Evolutionary conservation across 805 yeast genomes (phyloP), one percentile per base, ranked within the genome.

Genomic region (Wickerhamiella hasegawae): DNA sequence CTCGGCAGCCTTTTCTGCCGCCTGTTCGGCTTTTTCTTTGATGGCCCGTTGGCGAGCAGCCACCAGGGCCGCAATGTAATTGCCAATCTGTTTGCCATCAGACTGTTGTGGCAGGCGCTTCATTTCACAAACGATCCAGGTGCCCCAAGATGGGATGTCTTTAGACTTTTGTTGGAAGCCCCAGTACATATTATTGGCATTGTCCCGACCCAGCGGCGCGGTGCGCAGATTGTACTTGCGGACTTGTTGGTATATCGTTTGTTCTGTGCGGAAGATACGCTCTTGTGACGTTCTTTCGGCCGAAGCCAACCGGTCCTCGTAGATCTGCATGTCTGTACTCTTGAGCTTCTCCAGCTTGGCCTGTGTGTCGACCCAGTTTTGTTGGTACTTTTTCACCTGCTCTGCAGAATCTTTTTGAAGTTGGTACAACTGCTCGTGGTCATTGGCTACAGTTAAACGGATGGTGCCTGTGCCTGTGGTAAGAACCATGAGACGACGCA

Each of bases 141-240:
- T 41, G 8, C 60, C 59, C 61, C 61, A 58, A 9, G 45, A 37
- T 2, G 39, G n/a, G 28, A 37, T 37, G 11, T 47, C 44, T 22
- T 48, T 40, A 5, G 51, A 40, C 36, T 54, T 51, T 32, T 52
- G 57, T 39, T 56, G 59, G 35, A 58, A 46, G 1, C 47, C 38
- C 62, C 62, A 58, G 43, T 55, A 58, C 25, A 36, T 36, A 40
- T 58, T 58, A 5, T 60, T 60, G 15, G 38, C 36, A 4, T 41
- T 38, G 40, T 58, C 62, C 5, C 18, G 29, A 21, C 59, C 58
- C 19, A 58, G 34, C 4, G 60, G 51, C n/a, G 45, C 32, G 5
- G 56, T 58, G 24, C 62, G 49, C 34, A 41, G 37, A 34, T 44
- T 48, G 40, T 42, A 42, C 36, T 55, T 57, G 38, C 53, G 48